Percentiles rank a stretch among this genome's conserved stretches.
These are phyloP conservation scores for Aspergillus sp. DNA, from an alignment of 2,329 filamentous ascomycete genomes.

Conservation along the genomic window DNA sequence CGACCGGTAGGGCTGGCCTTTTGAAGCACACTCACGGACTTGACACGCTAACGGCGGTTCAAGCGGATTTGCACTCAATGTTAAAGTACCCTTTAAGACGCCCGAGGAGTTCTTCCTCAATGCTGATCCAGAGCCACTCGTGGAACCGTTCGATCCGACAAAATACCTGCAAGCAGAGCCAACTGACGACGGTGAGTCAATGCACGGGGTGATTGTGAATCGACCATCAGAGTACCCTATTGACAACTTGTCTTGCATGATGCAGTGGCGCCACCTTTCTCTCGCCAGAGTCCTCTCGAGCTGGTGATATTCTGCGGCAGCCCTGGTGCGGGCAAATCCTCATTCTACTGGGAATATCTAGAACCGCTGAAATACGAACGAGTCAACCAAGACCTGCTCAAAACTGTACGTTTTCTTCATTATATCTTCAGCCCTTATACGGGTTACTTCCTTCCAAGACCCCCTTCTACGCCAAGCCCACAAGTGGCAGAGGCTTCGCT, in stretches of 20 bases:
- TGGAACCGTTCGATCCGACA: constrained; percentile 70
- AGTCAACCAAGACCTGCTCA: constrained; percentile 87
- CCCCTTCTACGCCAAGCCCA: background rate
- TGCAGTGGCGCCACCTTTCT: constrained; percentile 40
- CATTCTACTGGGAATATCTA: constrained; percentile 79
- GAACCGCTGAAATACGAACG: constrained; percentile 78
- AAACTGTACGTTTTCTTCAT: constrained; percentile 54
- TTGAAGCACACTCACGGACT: background rate
- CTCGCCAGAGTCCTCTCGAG: constrained; percentile 68
- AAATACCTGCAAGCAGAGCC: constrained; percentile 50
- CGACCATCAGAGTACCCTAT: background rate
- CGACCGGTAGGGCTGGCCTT: constrained; percentile 52
- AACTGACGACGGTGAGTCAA: constrained; percentile 35
- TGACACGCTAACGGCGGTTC: background rate
- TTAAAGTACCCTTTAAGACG: constrained; percentile 77
- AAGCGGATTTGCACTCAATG: constrained; percentile 81
- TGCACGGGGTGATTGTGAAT: background rate
- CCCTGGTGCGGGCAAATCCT: constrained; percentile 88
- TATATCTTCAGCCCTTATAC: background rate
- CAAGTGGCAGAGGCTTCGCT: background rate
- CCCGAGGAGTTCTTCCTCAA: constrained; percentile 90
- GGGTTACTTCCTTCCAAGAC: background rate
- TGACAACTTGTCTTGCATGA: constrained; percentile 4
- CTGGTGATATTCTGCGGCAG: constrained; percentile 85
- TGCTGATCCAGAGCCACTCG: constrained; percentile 65